A percentile compares a stretch with the other conserved stretches of the same genome.
Conservation (phyloP, 352 stramenopile genomes). For the Pythium rhizo-oryzae region DNA sequence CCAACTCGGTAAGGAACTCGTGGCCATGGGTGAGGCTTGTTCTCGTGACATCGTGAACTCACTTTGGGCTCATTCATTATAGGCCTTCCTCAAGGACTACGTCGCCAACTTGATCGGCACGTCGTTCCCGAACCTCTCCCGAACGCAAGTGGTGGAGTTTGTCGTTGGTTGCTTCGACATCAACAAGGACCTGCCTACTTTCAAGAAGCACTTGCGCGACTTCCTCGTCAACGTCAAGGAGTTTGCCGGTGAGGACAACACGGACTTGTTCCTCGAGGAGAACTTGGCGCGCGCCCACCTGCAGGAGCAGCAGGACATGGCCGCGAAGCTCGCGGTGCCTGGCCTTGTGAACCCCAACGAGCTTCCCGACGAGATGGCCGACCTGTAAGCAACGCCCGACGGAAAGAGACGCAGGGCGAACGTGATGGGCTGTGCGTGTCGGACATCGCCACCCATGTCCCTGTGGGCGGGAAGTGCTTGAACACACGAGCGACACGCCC, state of each 20-base stretch:
- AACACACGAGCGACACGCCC: neutral
- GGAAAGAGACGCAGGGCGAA: constrained; percentile 7
- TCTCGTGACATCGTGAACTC: neutral
- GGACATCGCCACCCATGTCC: too few relatives aligned
- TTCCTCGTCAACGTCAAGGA: constrained; percentile 99
- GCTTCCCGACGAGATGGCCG: constrained; percentile 88
- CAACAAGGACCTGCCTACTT: constrained; percentile 96
- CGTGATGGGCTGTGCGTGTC: neutral
- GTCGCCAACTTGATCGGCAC: constrained; percentile 96
- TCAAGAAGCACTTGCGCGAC: constrained; percentile 99
- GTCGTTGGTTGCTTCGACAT: constrained; percentile 98
- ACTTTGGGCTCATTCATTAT: neutral
- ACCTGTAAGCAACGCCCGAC: constrained; percentile 51
- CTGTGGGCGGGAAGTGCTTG: too few relatives aligned
- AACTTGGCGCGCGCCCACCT: constrained; percentile 85
- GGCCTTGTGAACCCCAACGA: constrained; percentile 93
- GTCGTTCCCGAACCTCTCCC: constrained; percentile 97
- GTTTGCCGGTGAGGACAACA: constrained; percentile 98
- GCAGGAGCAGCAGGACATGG: constrained; percentile 87
- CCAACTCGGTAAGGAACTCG: constrained; percentile 64
- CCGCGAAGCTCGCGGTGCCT: constrained; percentile 85
- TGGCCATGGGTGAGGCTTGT: neutral
- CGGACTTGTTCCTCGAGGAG: constrained; percentile 97
- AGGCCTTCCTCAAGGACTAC: constrained; percentile 96
- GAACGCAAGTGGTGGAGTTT: constrained; percentile 96